Conservation (phyloP, 768 basidiomycete genomes). For the Amanita pallidorosea region DNA sequence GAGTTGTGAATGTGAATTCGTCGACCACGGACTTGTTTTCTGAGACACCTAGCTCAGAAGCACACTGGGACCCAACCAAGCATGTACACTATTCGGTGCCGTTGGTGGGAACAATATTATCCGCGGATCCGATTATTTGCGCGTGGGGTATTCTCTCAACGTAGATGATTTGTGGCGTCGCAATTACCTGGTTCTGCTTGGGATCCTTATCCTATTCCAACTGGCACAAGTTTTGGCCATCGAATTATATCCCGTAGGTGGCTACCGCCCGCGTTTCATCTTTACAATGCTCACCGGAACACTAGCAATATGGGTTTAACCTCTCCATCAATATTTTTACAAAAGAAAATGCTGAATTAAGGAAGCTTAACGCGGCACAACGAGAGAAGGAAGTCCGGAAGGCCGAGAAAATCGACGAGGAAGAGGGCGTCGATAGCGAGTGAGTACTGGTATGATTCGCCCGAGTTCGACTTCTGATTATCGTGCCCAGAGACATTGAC, state of each 20-base stretch:
- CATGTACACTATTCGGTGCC: constrained; percentile 69
- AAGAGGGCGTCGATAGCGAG: constrained; percentile 10
- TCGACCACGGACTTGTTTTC: not conserved
- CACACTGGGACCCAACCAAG: constrained; percentile 55
- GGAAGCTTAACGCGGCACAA: constrained; percentile 41
- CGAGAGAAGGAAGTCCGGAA: constrained; percentile 38
- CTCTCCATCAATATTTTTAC: constrained; percentile 48
- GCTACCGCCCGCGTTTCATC: not conserved
- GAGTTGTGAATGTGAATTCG: constrained; percentile 16
- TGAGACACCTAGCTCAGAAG: constrained; percentile 23
- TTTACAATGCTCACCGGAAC: constrained; percentile 4
- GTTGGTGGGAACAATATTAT: constrained; percentile 43
- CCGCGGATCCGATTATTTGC: constrained; percentile 51
- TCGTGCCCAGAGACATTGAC: constrained; percentile 8
- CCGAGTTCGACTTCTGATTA: not conserved
- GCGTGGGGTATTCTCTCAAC: constrained; percentile 38
- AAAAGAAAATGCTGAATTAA: constrained; percentile 44
- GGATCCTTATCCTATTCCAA: constrained; percentile 62
- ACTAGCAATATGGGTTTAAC: constrained; percentile 38
- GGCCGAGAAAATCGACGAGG: constrained; percentile 19
- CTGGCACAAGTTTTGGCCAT: constrained; percentile 55
- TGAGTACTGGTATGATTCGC: not conserved
- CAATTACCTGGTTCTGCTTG: constrained; percentile 62
- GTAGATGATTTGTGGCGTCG: constrained; percentile 49
- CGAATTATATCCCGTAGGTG: constrained; percentile 51